Conservation (phyloP, 805 yeast genomes). For the Yamadazyma paraphyllophila region DNA sequence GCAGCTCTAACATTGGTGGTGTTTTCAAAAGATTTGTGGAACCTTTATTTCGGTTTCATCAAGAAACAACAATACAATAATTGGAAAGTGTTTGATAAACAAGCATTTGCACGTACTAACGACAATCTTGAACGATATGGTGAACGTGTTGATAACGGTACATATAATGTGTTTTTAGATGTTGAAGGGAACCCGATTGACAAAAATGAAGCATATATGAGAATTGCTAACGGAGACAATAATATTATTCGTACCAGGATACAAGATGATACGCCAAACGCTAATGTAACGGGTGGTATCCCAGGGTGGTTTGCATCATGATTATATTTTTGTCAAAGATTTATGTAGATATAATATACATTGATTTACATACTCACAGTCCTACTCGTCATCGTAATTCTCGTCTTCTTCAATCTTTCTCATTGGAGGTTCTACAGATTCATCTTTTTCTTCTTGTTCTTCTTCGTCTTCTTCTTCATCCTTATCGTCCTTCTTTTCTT, state of each 20-base stretch:
- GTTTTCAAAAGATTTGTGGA: slow-evolving; percentile 31
- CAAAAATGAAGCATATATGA: background rate
- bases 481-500: slow-evolving; percentile 9
- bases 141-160: background rate
- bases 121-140: background rate
- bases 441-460: slow-evolving; percentile 17
- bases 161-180: background rate
- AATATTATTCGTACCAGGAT: background rate
- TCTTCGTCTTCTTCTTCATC: slow-evolving; percentile 12
- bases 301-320: background rate
- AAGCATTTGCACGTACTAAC: slow-evolving; percentile 5
- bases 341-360: slow-evolving; percentile 1
- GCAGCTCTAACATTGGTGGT: slow-evolving; percentile 33
- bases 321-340: background rate
- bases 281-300: background rate
- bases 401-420: slow-evolving; percentile 47
- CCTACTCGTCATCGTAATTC: slow-evolving; percentile 42
- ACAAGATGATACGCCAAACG: no score
- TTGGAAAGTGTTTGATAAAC: background rate
- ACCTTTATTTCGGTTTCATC: slow-evolving; percentile 26
- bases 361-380: slow-evolving; percentile 3
- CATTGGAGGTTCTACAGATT: slow-evolving; percentile 43
- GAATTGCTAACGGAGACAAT: background rate
- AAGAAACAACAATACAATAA: slow-evolving; percentile 25
- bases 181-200: background rate